Conservation (phyloP, 805 yeast species). For the Suhomyces xylopsoci region DNA sequence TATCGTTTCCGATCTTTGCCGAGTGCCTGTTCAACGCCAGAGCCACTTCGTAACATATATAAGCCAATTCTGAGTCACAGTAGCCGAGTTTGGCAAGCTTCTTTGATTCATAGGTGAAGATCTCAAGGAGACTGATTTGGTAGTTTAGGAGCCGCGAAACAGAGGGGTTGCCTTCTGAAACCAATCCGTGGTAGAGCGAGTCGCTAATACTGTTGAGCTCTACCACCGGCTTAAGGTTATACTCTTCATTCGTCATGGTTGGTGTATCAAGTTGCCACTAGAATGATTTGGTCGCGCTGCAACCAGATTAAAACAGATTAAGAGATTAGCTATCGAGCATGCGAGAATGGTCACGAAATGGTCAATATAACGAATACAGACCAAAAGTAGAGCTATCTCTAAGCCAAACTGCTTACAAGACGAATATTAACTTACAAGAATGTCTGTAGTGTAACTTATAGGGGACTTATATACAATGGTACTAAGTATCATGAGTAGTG, state of each 20-base stretch:
- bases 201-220: conserved; percentile 4
- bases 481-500: not conserved
- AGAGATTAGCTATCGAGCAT: not conserved
- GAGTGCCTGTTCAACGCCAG: conserved; percentile 10
- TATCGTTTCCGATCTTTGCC: conserved; percentile 5
- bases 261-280: conserved; percentile 2
- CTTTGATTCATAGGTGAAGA: conserved; percentile 30
- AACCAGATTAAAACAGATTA: not conserved
- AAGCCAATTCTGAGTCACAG: conserved; percentile 39
- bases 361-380: too few relatives aligned
- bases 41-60: conserved; percentile 21
- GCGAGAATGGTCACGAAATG: not conserved
- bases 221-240: not conserved
- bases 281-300: not conserved
- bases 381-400: too few relatives aligned
- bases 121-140: conserved; percentile 32
- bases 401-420: too few relatives aligned
- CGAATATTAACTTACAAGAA: too few relatives aligned
- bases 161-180: conserved; percentile 1
- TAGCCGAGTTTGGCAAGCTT: conserved; percentile 25
- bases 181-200: not conserved
- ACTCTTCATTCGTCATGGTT: not conserved
- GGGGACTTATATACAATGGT: not conserved
- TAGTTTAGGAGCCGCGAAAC: conserved; percentile 19
- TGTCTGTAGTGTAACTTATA: too few relatives aligned